Conservation (phyloP, 2,329 filamentous ascomycete genomes). For the Zasmidium angulare region DNA sequence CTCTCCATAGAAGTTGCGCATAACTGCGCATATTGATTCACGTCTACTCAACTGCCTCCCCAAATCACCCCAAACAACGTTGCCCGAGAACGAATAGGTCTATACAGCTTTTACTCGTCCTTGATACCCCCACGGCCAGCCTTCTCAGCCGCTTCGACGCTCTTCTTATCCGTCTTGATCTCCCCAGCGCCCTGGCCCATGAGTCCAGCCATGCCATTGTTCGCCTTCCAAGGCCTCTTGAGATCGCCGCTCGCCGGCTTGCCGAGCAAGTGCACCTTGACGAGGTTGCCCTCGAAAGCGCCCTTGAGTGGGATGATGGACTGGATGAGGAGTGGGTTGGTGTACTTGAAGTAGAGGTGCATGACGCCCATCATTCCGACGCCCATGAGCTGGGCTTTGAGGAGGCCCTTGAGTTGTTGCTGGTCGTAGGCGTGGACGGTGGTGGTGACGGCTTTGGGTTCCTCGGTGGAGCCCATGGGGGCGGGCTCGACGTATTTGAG, state of each 20-base stretch:
- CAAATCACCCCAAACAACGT: background rate
- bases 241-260: conserved; percentile 85
- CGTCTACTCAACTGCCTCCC: background rate
- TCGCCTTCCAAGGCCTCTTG: conserved; percentile 91
- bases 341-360: conserved; percentile 99
- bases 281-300: conserved; percentile 89
- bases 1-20: background rate
- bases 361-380: conserved; percentile 98
- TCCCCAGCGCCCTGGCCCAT: conserved; percentile 63
- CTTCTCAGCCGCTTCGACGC: conserved; percentile 53
- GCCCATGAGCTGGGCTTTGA: conserved; percentile 92
- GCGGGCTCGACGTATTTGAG: conserved; percentile 98
- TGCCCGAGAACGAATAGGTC: background rate
- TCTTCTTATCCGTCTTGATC: conserved; percentile 77
- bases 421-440: conserved; percentile 95
- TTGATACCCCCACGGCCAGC: conserved; percentile 52
- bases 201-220: conserved; percentile 77
- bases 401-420: conserved; percentile 76
- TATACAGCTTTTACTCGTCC: conserved; percentile 46
- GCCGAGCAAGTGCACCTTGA: conserved; percentile 93
- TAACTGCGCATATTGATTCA: background rate
- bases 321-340: conserved; percentile 97
- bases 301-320: conserved; percentile 97
- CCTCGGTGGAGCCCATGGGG: conserved; percentile 87
- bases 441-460: conserved; percentile 93